A percentile compares a stretch with the other conserved stretches of the same genome.
These are phyloP conservation scores for Kodamaea nitidulidarum DNA, from an alignment of 805 yeast genomes.

Conservation along the genomic window DNA sequence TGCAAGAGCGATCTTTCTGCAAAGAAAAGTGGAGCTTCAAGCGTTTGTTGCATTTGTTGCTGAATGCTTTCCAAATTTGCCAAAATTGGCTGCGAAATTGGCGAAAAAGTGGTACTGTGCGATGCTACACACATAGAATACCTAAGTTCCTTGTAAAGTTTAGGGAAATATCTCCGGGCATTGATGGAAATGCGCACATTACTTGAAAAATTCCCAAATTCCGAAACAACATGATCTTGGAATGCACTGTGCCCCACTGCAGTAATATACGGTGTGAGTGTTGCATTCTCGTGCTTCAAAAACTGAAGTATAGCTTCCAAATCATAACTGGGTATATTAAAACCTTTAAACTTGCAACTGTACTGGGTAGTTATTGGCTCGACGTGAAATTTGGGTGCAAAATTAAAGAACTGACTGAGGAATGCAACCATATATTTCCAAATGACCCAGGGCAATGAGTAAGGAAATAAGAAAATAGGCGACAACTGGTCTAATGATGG, in stretches of 20 bases:
- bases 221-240: slow-evolving; percentile 5
- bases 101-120: slow-evolving; percentile 3
- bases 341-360: slow-evolving; percentile 5
- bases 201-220: slow-evolving; percentile 8
- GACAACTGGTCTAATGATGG: slow-evolving; percentile 7
- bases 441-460: slow-evolving; percentile 3
- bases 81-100: slow-evolving; percentile 1
- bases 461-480: slow-evolving; percentile 3
- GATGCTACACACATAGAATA: slow-evolving; percentile 7
- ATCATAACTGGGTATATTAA: slow-evolving; percentile 2
- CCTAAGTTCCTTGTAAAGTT: slow-evolving; percentile 3
- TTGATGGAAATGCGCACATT: slow-evolving; percentile 8
- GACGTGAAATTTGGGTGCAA: slow-evolving; percentile 6
- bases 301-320: slow-evolving; percentile 1
- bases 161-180: slow-evolving; percentile 8
- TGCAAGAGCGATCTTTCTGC: slow-evolving; percentile 6
- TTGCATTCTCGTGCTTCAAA: slow-evolving; percentile 6
- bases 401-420: neutral
- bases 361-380: slow-evolving; percentile 4
- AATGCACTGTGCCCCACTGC: slow-evolving; percentile 7
- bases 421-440: slow-evolving; percentile 4
- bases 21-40: slow-evolving; percentile 6
- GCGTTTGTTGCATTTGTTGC: slow-evolving; percentile 4
- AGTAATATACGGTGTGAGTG: slow-evolving; percentile 7
- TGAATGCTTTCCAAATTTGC: slow-evolving; percentile 2